phyloP scores from a whole-genome alignment of 106 monocot species.

The Platanthera zijinensis region DNA sequence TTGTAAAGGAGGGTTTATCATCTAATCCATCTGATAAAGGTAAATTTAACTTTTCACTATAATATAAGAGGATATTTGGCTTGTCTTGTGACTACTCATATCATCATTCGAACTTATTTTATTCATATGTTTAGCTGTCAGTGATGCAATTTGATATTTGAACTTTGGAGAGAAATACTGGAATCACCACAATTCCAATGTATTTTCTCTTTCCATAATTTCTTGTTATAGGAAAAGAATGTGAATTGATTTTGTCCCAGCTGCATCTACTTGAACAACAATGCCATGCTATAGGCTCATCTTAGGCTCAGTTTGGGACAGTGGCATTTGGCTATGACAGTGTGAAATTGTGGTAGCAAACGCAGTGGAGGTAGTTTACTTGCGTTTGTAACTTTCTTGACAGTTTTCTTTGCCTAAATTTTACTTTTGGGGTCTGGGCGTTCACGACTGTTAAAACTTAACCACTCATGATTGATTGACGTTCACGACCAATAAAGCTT shows the following conservation, averaged over 20 bases:
- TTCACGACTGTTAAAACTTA: no score
- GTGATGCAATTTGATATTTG: not conserved
- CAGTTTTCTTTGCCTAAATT: no score
- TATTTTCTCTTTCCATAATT: not conserved
- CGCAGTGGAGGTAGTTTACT: no score
- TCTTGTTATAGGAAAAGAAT: not conserved
- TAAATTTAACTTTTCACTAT: slow-evolving; percentile 10
- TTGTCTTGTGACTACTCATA: not conserved
- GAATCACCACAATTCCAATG: no score
- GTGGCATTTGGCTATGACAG: no score
- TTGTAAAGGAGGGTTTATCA: slow-evolving; percentile 82
- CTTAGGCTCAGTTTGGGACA: no score
- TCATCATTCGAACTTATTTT: not conserved
- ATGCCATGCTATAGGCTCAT: not conserved
- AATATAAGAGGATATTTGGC: not conserved
- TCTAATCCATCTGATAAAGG: slow-evolving; percentile 94
- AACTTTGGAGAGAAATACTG: no score
- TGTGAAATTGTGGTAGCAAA: no score
- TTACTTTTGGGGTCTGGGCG: no score
- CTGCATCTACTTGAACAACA: not conserved
- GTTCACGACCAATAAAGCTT: no score
- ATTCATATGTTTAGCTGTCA: not conserved
- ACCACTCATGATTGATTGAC: no score
- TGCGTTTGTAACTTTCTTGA: no score
- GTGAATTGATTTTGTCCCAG: not conserved